phyloP scores from a whole-genome alignment of 2,329 filamentous ascomycete genomes.

The Teratosphaeria pseudoeucalypti region DNA sequence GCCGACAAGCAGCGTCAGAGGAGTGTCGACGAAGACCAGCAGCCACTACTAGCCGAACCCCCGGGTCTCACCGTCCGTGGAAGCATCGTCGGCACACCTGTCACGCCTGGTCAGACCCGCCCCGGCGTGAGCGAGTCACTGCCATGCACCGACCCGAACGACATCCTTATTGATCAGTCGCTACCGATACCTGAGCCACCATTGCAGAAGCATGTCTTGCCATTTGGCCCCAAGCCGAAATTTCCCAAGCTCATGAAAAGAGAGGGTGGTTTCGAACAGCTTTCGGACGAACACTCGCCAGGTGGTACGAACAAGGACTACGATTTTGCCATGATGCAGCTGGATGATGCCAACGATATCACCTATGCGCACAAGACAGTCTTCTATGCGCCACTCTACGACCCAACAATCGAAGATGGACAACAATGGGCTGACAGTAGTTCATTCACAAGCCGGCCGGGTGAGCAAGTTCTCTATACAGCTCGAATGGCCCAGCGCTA shows the following conservation, averaged over 20 bases:
- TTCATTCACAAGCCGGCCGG: conserved; percentile 9
- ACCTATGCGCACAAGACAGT: not conserved
- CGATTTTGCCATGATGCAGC: not conserved
- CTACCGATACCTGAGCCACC: not conserved
- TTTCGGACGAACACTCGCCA: not conserved
- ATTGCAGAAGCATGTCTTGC: not conserved
- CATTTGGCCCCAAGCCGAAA: not conserved
- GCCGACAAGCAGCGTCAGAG: not conserved
- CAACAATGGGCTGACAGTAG: conserved; percentile 11
- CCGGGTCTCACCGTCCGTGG: not conserved
- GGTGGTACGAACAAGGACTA: not conserved
- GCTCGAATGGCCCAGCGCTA: not conserved
- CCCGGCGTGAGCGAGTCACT: not conserved
- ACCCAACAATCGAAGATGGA: conserved; percentile 3
- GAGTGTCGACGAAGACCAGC: not conserved
- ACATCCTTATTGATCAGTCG: not conserved
- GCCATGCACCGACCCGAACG: not conserved
- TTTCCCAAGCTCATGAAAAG: not conserved
- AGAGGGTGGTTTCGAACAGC: not conserved
- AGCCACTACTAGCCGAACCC: not conserved
- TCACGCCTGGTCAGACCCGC: not conserved
- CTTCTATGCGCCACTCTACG: conserved; percentile 2
- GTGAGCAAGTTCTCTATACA: not conserved
- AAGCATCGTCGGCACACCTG: not conserved
- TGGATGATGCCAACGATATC: not conserved